Conservation (phyloP, 768 basidiomycete species). For the Russula lepida region DNA sequence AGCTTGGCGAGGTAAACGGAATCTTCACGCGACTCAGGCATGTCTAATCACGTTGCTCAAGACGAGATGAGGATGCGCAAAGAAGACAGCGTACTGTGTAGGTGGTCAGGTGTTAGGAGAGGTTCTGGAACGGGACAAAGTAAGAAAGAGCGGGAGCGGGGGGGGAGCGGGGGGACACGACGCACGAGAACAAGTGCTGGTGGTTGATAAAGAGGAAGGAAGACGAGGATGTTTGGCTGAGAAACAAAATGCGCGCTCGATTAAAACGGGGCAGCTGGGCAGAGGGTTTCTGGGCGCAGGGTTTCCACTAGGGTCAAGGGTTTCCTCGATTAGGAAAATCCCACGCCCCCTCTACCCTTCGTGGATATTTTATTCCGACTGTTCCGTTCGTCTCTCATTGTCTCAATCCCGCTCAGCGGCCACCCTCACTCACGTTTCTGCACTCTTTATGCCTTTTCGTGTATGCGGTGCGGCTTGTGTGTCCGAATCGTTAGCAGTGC, state of each 20-base stretch:
- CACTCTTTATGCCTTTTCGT: neutral
- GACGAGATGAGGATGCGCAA: neutral
- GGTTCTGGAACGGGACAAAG: conserved; percentile 17
- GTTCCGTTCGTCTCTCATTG: neutral
- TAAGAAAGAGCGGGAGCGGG: conserved; percentile 13
- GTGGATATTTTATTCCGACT: conserved; percentile 5
- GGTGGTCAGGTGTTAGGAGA: conserved; percentile 22
- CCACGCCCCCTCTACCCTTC: conserved; percentile 9
- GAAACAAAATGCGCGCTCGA: conserved; percentile 15
- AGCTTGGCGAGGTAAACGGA: conserved; percentile 99
- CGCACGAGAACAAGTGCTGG: conserved; percentile 14
- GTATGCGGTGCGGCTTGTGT: neutral
- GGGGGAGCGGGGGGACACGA: conserved; percentile 3
- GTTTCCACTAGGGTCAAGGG: conserved; percentile 22
- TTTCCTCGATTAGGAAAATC: conserved; percentile 17
- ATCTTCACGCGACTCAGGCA: conserved; percentile 87
- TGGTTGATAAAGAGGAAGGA: conserved; percentile 19
- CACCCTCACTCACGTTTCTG: neutral
- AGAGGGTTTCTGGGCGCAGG: conserved; percentile 23
- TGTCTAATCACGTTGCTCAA: conserved; percentile 34
- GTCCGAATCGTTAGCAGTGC: neutral
- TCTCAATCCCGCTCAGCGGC: neutral
- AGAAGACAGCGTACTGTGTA: conserved; percentile 9
- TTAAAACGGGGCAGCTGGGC: conserved; percentile 24
- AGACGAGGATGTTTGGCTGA: conserved; percentile 17